Evolutionary conservation across 805 yeast genomes (phyloP).

Genomic region (Spathaspora gorwiae): DNA sequence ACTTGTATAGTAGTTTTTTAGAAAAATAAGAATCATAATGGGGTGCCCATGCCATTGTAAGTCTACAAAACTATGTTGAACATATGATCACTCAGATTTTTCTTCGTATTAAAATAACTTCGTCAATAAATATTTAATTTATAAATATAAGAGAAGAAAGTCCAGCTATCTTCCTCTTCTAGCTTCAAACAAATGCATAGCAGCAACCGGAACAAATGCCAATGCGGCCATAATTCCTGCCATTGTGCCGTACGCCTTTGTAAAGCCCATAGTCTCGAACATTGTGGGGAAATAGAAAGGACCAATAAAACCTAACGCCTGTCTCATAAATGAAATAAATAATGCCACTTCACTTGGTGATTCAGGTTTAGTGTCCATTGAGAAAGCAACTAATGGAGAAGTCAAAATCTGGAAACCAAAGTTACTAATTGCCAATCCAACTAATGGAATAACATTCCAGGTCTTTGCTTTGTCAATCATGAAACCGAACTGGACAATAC

Average conservation of each 20-base stretch:
- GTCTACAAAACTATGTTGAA: no score
- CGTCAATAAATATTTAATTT: not conserved
- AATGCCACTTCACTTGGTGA: constrained; percentile 17
- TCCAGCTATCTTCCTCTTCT: constrained; percentile 1
- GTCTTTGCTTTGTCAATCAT: constrained; percentile 9
- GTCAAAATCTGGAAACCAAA: constrained; percentile 20
- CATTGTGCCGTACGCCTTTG: constrained; percentile 8
- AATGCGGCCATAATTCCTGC: constrained; percentile 8
- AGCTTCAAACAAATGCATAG: constrained; percentile 3
- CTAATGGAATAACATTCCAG: constrained; percentile 13
- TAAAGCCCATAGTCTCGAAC: constrained; percentile 15
- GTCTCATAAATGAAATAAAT: constrained; percentile 17
- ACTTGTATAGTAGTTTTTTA: no score
- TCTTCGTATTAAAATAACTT: no score
- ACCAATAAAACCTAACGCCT: constrained; percentile 19
- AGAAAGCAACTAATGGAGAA: constrained; percentile 17
- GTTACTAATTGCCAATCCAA: constrained; percentile 18
- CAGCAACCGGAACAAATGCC: constrained; percentile 5
- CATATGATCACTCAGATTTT: no score
- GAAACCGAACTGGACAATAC: constrained; percentile 18
- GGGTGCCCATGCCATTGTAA: no score
- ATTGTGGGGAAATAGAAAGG: constrained; percentile 25
- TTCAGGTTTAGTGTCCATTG: constrained; percentile 14
- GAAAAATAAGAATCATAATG: no score
- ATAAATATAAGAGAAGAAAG: not conserved